phyloP scores from a whole-genome alignment of 2,329 filamentous ascomycete species.

The Aureobasidium sp. region DNA sequence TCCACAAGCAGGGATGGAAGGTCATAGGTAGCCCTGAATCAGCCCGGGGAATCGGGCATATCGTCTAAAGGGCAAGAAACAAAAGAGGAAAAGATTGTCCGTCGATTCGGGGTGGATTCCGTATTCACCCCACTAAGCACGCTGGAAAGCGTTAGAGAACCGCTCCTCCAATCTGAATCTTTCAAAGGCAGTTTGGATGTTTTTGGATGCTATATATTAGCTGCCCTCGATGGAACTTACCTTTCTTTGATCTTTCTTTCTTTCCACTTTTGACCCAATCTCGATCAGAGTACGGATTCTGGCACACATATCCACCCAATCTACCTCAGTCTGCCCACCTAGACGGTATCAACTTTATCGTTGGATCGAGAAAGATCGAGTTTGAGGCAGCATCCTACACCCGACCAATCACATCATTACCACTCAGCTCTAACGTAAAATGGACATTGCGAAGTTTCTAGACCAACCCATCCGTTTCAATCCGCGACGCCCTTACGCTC shows the following conservation, averaged over 20 bases:
- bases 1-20: not conserved
- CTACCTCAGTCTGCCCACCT: not conserved
- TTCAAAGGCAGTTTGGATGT: not conserved
- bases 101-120: not conserved
- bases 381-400: not conserved
- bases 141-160: not conserved
- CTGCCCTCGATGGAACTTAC: not conserved
- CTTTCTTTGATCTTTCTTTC: not conserved
- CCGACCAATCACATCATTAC: not conserved
- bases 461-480: not conserved
- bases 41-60: no score
- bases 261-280: not conserved
- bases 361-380: not conserved
- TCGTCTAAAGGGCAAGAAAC: no score
- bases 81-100: not conserved
- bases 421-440: not conserved
- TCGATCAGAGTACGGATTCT: not conserved
- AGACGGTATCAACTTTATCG: not conserved
- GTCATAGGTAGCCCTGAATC: no score
- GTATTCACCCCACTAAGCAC: not conserved
- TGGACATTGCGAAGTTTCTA: not conserved
- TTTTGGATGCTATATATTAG: not conserved
- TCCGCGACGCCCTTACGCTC: not conserved
- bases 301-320: not conserved
- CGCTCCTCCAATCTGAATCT: not conserved